A percentile compares a stretch with the other conserved stretches of the same genome.
Conservation (phyloP, 2,329 filamentous ascomycete species). For the Apiospora saccharicola region DNA sequence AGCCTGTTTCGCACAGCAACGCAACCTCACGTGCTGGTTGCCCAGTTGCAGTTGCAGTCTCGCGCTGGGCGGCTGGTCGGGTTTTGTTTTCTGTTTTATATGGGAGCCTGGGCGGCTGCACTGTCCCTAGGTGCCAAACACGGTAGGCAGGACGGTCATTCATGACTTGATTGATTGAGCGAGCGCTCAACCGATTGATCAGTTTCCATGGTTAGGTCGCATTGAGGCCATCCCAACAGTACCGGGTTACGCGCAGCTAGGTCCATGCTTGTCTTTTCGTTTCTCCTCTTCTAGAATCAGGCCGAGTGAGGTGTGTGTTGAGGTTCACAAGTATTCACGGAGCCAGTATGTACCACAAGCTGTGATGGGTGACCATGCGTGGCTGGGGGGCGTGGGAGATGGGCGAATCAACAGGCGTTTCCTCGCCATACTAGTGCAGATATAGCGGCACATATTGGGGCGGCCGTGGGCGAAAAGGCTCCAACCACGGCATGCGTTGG, state of each 20-base stretch:
- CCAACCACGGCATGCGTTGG: not conserved
- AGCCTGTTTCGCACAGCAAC: conserved; percentile 20
- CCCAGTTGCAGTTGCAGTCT: not conserved
- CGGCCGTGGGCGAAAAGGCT: not conserved
- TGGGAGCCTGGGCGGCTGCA: conserved; percentile 13
- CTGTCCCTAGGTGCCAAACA: conserved; percentile 2
- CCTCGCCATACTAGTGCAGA: not conserved
- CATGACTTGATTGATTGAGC: conserved; percentile 8
- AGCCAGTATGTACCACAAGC: not conserved
- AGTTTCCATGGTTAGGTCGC: conserved; percentile 16
- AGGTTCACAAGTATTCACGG: conserved; percentile 21
- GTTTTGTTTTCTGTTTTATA: not conserved
- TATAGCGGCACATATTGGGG: conserved; percentile 19
- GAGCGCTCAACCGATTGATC: conserved; percentile 16
- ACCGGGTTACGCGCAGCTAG: conserved; percentile 2
- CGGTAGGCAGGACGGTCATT: not conserved
- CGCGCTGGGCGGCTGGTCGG: not conserved
- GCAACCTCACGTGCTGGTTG: conserved; percentile 17
- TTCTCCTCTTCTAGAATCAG: conserved; percentile 14
- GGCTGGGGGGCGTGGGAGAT: conserved; percentile 19
- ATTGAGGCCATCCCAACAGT: conserved; percentile 14
- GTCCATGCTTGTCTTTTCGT: not conserved
- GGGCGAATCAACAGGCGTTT: conserved; percentile 13
- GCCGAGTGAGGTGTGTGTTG: not conserved
- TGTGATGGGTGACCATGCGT: conserved; percentile 1